Base-by-base conservation (phyloP, 441 rosid species). In the Adansonia rubrostipa region DNA sequence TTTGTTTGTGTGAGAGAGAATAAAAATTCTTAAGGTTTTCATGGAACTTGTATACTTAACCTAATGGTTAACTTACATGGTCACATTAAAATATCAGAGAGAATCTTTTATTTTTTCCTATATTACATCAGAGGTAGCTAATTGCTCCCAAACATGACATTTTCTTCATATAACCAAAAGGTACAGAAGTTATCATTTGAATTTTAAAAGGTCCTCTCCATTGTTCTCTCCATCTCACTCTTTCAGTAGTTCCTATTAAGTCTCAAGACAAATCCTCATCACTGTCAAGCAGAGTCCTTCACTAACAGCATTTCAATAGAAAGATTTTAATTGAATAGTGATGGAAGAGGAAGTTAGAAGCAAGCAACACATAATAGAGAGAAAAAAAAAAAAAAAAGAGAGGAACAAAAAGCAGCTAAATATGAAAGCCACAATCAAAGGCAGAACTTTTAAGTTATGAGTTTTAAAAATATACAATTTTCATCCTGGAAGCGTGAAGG, bases 401-500 rank as follows among this genome's bases (percentile, higher is more conserved):
- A 28, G 36, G 36, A 28, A 28, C 19, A 64, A 63, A 45, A 63
- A 19, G 45, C 20, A 57, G 64, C 15, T 9, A 13, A 40, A 45
- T 77, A 69, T 13, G 17, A 50, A 64, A 69, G 51, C 9, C 28
- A 68, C 24, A 22, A 65, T 50, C 44, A 70, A 75, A 78, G 48
- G 33, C 50, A 72, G 9, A 76, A 75, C 22, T 45, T 40, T 17
- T 9, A 61, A 11, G 36, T 54, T 28, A 36, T 36, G 61, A 17
- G 66, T 69, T 54, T 4, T 42, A 47, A 61, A 74, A 73, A 89
- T 98, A 74, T 91, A 97, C 99, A 84, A 57, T 71, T 90, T 84
- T 91, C 92, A 24, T 88, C 86, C 78, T 79, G 88, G 81, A 75
- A 86, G 83, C 80, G 83, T 74, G 84, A 78, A 77, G 92, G 92